Conservation (phyloP, 257 asterid genomes). For the Fraxinus cuspidata region DNA sequence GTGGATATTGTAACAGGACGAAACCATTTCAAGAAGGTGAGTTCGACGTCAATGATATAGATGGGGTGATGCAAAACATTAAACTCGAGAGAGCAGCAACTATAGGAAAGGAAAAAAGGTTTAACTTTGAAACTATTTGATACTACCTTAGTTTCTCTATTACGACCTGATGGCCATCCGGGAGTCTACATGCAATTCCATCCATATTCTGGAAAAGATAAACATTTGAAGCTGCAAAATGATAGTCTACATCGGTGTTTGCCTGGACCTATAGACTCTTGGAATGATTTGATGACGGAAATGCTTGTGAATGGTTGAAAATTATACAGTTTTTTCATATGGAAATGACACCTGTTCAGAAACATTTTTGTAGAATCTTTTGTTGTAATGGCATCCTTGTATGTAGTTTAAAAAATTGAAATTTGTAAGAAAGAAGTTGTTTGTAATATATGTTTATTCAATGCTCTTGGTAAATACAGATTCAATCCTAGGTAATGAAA, state of each 20-base stretch:
- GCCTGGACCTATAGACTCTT: slow-evolving; percentile 95
- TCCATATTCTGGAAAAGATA: slow-evolving; percentile 57
- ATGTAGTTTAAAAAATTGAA: not conserved
- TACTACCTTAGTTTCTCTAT: slow-evolving; percentile 47
- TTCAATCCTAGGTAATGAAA: too few species aligned
- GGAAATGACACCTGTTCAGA: not conserved
- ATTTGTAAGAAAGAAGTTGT: too few species aligned
- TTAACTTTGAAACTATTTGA: slow-evolving; percentile 46
- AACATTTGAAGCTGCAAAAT: slow-evolving; percentile 58
- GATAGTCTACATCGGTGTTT: slow-evolving; percentile 97
- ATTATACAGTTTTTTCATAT: not conserved
- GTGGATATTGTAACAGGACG: slow-evolving; percentile 73
- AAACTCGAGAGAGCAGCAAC: slow-evolving; percentile 39
- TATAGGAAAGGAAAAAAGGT: slow-evolving; percentile 30
- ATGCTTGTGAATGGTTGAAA: slow-evolving; percentile 35
- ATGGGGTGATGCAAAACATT: slow-evolving; percentile 40
- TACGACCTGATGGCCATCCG: slow-evolving; percentile 79
- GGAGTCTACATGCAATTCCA: slow-evolving; percentile 66
- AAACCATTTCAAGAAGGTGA: slow-evolving; percentile 53
- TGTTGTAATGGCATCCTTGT: slow-evolving; percentile 12
- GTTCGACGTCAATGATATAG: slow-evolving; percentile 30
- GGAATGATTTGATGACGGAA: slow-evolving; percentile 85
- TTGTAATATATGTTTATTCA: too few species aligned
- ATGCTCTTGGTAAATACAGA: not conserved
- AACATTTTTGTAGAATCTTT: slow-evolving; percentile 13